These are phyloP conservation scores for Niebla homalea DNA, from an alignment of 495 filamentous ascomycete species.

Conservation along the genomic window DNA sequence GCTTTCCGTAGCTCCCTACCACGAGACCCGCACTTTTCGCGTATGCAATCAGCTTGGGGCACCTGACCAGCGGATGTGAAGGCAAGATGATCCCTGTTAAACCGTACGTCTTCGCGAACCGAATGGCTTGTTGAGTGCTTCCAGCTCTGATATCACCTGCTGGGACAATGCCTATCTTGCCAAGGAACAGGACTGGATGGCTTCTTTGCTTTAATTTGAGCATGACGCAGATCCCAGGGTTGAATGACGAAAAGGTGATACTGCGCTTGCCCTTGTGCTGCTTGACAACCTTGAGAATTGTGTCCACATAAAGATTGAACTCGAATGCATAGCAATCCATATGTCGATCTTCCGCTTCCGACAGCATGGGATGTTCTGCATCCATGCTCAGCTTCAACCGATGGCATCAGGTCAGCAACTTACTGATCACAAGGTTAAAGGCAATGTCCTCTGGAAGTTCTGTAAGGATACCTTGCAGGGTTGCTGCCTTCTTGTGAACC, in stretches of 20 bases:
- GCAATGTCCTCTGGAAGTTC: constrained; percentile 21
- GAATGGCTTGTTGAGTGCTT: constrained; percentile 26
- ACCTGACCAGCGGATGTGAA: constrained; percentile 23
- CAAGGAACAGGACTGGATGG: constrained; percentile 31
- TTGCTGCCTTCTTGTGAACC: constrained; percentile 26
- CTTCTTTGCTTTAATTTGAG: constrained; percentile 25
- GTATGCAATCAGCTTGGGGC: constrained; percentile 23
- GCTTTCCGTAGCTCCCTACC: constrained; percentile 20
- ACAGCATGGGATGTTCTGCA: constrained; percentile 27
- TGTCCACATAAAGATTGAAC: constrained; percentile 30
- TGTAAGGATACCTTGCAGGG: constrained; percentile 24
- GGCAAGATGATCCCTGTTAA: constrained; percentile 25
- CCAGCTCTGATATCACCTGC: constrained; percentile 17
- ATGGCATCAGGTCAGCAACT: constrained; percentile 19
- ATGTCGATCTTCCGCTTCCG: constrained; percentile 26
- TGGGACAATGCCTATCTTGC: constrained; percentile 21
- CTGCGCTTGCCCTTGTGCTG: constrained; percentile 11
- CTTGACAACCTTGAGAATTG: constrained; percentile 22
- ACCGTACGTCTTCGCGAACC: constrained; percentile 26
- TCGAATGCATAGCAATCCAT: constrained; percentile 26
- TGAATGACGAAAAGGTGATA: constrained; percentile 32
- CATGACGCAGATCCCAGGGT: constrained; percentile 31
- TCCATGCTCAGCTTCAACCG: too few species aligned
- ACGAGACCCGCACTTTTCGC: constrained; percentile 20
- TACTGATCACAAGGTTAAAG: constrained; percentile 32